A percentile compares a stretch with the other conserved stretches of the same genome.
Conservation (phyloP, 345 rosid genomes). For the Populus davidiana region DNA sequence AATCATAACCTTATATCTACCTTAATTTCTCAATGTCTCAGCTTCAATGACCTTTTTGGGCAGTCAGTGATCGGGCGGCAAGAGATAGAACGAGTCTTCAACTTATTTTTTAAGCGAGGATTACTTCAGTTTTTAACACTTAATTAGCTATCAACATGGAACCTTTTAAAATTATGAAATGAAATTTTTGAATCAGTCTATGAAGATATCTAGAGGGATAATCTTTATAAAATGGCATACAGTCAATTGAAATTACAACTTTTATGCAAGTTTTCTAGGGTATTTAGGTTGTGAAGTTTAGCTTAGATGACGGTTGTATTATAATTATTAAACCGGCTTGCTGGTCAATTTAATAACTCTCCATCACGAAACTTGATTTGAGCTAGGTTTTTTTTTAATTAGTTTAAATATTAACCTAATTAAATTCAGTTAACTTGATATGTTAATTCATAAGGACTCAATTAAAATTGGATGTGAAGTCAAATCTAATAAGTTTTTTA, state of each 20-base stretch:
- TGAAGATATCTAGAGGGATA: not conserved
- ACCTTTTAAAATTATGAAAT: not conserved
- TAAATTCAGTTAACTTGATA: no score
- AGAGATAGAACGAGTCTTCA: not conserved
- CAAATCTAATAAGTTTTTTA: no score
- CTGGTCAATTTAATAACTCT: no score
- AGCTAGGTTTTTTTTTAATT: no score
- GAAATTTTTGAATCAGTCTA: not conserved
- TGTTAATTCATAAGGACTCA: no score
- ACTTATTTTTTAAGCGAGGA: not conserved
- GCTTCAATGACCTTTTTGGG: conserved; percentile 4
- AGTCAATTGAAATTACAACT: no score
- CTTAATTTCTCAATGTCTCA: not conserved
- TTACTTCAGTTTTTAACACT: not conserved
- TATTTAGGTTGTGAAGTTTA: not conserved
- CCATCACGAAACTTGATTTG: no score
- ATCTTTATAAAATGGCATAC: not conserved
- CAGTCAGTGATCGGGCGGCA: not conserved
- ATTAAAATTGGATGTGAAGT: no score
- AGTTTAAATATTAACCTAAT: no score
- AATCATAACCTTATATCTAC: not conserved
- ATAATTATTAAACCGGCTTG: no score
- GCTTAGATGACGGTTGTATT: not conserved
- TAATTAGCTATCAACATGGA: not conserved
- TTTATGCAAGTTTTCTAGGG: no score